Evolutionary conservation across 805 yeast species (phyloP).

Genomic region (Sungouiozyma ichnusensis): DNA sequence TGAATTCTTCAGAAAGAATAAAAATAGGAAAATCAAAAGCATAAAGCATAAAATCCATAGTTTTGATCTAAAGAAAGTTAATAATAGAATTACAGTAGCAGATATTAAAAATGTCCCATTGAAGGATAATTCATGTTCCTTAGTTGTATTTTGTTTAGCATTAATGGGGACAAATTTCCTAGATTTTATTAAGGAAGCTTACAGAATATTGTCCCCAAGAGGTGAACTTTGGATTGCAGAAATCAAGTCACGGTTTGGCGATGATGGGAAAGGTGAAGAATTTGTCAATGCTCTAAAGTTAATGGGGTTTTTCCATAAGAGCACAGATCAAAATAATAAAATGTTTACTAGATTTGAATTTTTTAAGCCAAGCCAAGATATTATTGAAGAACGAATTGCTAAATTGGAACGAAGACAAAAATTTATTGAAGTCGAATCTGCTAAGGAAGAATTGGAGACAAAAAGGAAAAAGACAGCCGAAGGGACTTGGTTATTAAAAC

Average conservation of each 20-base stretch:
- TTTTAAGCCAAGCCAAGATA: constrained; percentile 70
- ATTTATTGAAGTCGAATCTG: constrained; percentile 61
- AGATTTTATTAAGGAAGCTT: constrained; percentile 85
- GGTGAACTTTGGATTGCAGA: constrained; percentile 98
- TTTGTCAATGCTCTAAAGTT: constrained; percentile 70
- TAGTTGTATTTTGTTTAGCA: constrained; percentile 90
- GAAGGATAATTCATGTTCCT: constrained; percentile 62
- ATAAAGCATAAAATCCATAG: constrained; percentile 62
- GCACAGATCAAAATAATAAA: constrained; percentile 76
- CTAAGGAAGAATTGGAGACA: constrained; percentile 46
- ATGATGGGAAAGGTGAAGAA: constrained; percentile 55
- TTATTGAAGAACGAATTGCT: constrained; percentile 50
- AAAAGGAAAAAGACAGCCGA: constrained; percentile 52
- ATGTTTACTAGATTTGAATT: constrained; percentile 95
- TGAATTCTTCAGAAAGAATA: constrained; percentile 34
- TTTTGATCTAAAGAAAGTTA: constrained; percentile 84
- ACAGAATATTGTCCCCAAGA: constrained; percentile 73
- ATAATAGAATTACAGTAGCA: constrained; percentile 88
- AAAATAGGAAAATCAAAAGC: constrained; percentile 29
- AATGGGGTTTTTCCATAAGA: constrained; percentile 77
- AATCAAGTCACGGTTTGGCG: constrained; percentile 83
- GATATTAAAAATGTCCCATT: constrained; percentile 88
- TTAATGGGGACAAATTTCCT: constrained; percentile 95
- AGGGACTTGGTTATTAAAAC: constrained; percentile 85
- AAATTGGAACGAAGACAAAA: constrained; percentile 51